Percentiles rank a stretch among this genome's conserved stretches.
Conservation (phyloP, 176 grass and related monocot genomes). For the Cymbopogon citratus region DNA sequence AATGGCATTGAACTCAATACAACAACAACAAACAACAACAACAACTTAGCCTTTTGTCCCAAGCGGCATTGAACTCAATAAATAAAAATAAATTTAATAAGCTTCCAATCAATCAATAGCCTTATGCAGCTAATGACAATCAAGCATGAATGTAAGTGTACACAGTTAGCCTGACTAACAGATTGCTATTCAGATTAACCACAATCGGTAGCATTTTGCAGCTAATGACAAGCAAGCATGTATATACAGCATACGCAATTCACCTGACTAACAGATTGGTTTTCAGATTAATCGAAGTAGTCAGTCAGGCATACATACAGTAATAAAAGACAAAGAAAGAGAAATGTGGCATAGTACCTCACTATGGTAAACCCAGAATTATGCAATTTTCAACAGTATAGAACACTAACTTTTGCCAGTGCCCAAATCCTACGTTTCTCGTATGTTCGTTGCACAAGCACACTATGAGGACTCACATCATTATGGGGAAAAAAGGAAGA, state of each 20-base stretch:
- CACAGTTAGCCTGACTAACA: background rate
- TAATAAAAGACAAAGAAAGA: background rate
- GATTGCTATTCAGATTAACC: background rate
- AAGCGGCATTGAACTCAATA: background rate
- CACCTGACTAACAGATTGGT: background rate
- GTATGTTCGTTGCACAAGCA: background rate
- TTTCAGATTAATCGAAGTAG: background rate
- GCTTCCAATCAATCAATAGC: background rate
- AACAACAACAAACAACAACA: too few species aligned
- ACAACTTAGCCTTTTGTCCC: too few species aligned
- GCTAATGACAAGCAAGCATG: background rate
- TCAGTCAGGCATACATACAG: background rate
- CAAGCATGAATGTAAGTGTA: background rate
- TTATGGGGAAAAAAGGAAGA: background rate
- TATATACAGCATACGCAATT: background rate
- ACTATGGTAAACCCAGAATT: background rate
- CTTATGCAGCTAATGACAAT: background rate
- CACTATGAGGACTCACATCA: background rate
- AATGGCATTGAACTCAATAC: background rate
- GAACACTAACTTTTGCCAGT: background rate
- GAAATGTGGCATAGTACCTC: background rate
- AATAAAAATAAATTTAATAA: slow-evolving; percentile 12
- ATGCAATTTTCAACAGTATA: background rate
- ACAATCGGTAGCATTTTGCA: background rate
- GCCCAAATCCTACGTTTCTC: background rate